Conservation (phyloP, 768 basidiomycete species). For the Leccinum aurantiacum region DNA sequence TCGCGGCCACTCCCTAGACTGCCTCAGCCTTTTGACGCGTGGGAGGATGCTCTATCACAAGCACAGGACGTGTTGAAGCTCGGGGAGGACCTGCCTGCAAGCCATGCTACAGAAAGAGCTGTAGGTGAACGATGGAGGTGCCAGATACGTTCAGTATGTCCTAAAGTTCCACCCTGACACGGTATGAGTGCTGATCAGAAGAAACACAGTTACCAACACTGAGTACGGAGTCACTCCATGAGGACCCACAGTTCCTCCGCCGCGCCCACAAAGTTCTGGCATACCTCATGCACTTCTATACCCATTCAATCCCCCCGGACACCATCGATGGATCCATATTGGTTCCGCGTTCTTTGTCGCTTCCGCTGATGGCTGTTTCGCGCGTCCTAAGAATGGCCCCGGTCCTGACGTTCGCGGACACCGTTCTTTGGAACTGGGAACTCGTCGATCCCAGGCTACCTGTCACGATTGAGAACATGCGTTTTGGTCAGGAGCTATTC, state of each 20-base stretch:
- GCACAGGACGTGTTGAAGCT: slow-evolving; percentile 56
- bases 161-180: slow-evolving; percentile 2
- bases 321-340: slow-evolving; percentile 41
- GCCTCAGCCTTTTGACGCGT: slow-evolving; percentile 52
- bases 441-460: slow-evolving; percentile 56
- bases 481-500: slow-evolving; percentile 63
- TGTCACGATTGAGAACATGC: slow-evolving; percentile 71
- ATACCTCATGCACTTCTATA: slow-evolving; percentile 88
- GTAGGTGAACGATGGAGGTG: slow-evolving; percentile 70
- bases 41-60: slow-evolving; percentile 66
- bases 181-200: slow-evolving; percentile 14
- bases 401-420: slow-evolving; percentile 93
- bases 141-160: slow-evolving; percentile 60
- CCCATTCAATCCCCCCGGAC: slow-evolving; percentile 67
- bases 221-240: slow-evolving; percentile 49
- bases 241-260: slow-evolving; percentile 62
- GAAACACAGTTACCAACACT: slow-evolving; percentile 67
- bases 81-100: slow-evolving; percentile 54
- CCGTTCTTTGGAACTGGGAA: slow-evolving; percentile 92
- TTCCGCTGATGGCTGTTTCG: slow-evolving; percentile 79
- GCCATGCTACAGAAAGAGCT: slow-evolving; percentile 46
- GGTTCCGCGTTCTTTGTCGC: slow-evolving; percentile 74
- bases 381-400: slow-evolving; percentile 82
- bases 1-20: slow-evolving; percentile 58
- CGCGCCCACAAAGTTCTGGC: slow-evolving; percentile 89